A percentile compares a stretch with the other conserved stretches of the same genome.
phyloP scores from a whole-genome alignment of 2,329 filamentous ascomycete genomes.

The Pseudogymnoascus sp. region DNA sequence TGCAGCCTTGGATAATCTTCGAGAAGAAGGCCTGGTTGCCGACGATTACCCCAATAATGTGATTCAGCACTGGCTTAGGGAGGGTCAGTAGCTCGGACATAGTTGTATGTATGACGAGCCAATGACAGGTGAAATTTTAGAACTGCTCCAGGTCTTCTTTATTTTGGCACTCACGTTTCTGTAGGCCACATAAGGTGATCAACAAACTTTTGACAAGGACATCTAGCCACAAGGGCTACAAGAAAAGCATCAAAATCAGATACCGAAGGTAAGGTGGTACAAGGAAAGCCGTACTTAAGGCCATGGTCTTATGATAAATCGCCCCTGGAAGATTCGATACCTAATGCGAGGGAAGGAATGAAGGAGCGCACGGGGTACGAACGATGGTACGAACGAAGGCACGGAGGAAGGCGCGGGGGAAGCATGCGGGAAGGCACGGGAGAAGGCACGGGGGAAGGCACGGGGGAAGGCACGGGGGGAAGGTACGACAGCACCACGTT shows the following conservation, averaged over 20 bases:
- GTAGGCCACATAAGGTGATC: no score
- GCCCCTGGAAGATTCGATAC: no score
- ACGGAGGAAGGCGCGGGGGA: neutral
- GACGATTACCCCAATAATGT: neutral
- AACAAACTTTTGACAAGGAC: no score
- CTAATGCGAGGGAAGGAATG: neutral
- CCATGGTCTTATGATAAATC: no score
- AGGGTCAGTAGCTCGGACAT: neutral
- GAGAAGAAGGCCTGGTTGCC: neutral
- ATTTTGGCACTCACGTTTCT: no score
- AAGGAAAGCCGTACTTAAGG: no score
- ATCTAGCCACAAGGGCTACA: no score
- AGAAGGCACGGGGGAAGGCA: slow-evolving; percentile 30
- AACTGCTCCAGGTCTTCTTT: no score
- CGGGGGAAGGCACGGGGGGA: no score
- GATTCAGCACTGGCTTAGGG: neutral
- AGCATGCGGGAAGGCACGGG: neutral
- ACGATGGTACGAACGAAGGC: neutral
- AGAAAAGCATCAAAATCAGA: no score
- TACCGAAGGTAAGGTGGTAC: no score
- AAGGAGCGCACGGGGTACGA: neutral
- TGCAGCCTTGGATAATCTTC: neutral
- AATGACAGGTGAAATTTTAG: neutral
- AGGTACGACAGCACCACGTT: no score
- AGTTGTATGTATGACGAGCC: neutral